A percentile compares a stretch with the other conserved stretches of the same genome.
These are phyloP conservation scores for Taiwanofungus camphoratus DNA, from an alignment of 1,284 basidiomycete species.

Conservation along the genomic window DNA sequence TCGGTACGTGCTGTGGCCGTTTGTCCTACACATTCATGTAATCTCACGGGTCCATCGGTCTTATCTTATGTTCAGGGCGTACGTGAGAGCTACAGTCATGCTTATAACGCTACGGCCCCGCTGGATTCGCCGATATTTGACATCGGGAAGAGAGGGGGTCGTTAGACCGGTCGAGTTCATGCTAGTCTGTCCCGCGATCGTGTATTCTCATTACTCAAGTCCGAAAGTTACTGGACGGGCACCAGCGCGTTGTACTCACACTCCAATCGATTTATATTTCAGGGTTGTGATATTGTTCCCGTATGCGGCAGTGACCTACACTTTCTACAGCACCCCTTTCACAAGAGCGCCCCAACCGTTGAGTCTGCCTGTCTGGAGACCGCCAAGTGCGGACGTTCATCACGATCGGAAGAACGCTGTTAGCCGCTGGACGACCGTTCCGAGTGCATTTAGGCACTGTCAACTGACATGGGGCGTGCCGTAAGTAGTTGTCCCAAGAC, in stretches of 20 bases:
- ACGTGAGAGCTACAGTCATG: conserved; percentile 7
- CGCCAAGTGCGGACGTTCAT: no score
- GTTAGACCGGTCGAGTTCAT: no score
- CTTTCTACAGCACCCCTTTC: conserved; percentile 1
- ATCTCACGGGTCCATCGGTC: conserved; percentile 2
- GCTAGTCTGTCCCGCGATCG: no score
- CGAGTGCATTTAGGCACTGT: neutral
- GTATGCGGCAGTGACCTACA: no score
- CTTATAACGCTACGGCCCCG: conserved; percentile 7
- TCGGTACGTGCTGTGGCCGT: conserved; percentile 4
- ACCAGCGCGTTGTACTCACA: no score
- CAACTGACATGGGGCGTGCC: conserved; percentile 5
- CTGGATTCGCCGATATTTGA: conserved; percentile 1
- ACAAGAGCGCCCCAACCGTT: conserved; percentile 1
- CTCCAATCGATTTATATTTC: no score
- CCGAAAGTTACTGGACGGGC: no score
- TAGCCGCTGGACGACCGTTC: neutral
- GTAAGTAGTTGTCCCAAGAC: conserved; percentile 9
- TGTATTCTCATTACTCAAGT: no score
- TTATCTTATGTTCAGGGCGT: neutral
- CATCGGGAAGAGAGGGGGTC: no score
- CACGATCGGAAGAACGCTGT: neutral
- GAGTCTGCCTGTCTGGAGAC: no score
- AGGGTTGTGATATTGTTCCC: no score
- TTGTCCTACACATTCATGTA: no score